Base-by-base conservation (phyloP, 2,329 filamentous ascomycete genomes). In the Reticulascus tulasneorum region DNA sequence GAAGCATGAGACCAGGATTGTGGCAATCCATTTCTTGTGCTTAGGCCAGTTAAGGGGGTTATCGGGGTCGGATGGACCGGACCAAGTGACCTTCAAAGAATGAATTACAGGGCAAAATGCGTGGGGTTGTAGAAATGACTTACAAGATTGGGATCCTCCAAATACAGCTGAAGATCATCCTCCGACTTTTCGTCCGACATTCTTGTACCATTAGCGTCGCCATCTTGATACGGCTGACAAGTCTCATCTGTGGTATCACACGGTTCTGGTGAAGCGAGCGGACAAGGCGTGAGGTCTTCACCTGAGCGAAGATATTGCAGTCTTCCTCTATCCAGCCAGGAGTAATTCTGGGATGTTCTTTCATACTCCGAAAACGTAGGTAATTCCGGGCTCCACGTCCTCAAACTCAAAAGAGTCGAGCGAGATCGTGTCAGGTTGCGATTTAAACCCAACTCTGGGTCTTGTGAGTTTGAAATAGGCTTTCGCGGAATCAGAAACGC, bases 21-120 rank as follows among this genome's bases (percentile, higher is more conserved):
- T 63, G 4, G 56, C 51, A 1, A 49, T 47, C 59, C 58, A 62
- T 40, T 60, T 62, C 42, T 53, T 51, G 23, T 42, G 25, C 12
- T 43, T 48, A 2, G 45, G 48, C 73, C 75, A 79, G 47, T 78
- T 77, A 31, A 55, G 49, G 3, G 63, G 63, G 37, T 66, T 63
- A 4, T 32, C 40, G 3, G 58, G 60, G 37, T 66, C 63, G 13
- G 72, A 55, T 4, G 62, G 58, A 0, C 67, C 66, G 33, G 66
- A 56, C 71, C 72, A 65, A 16, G 55, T 59, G 8, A 64, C 54
- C 60, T 63, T 7, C 18, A 23, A 19, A 16, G 6, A 22, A n/a
- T 13, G 10, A 5, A 6, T n/a, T n/a, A n/a, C n/a, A n/a, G n/a
- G n/a, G n/a, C n/a, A n/a, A n/a, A n/a, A n/a, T n/a, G n/a, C n/a